Evolutionary conservation across 805 yeast species (phyloP).

Genomic region (Dipodascus albidus): DNA sequence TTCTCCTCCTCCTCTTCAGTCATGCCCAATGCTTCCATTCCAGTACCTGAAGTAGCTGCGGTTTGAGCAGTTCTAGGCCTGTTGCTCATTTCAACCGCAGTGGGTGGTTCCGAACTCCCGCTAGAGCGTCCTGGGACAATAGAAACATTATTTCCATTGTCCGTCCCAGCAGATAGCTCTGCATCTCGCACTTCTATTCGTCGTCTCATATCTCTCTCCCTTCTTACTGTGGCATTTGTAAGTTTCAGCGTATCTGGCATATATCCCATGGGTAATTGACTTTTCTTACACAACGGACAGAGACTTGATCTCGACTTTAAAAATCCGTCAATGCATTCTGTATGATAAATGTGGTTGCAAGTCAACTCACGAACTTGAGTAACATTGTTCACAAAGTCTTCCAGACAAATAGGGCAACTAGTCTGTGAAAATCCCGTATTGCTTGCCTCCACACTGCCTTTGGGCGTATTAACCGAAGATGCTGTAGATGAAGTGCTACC

Average conservation of each 20-base stretch:
- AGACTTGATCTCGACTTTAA: conserved; percentile 59
- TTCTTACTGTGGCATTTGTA: conserved; percentile 7
- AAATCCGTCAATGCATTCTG: conserved; percentile 78
- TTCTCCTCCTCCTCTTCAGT: background rate
- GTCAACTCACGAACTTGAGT: conserved; percentile 54
- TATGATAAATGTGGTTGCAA: conserved; percentile 78
- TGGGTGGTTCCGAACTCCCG: no score
- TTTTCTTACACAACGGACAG: conserved; percentile 58
- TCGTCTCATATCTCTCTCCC: conserved; percentile 4
- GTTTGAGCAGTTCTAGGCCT: no score
- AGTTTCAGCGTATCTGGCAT: conserved; percentile 6
- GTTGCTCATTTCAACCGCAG: no score
- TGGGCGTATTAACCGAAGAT: background rate
- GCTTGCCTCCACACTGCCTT: background rate
- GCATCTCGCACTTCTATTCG: background rate
- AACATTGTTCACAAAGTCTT: conserved; percentile 51
- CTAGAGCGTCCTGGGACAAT: no score
- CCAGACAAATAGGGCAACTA: conserved; percentile 72
- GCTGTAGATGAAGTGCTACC: background rate
- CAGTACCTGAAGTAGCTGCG: no score
- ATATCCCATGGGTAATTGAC: conserved; percentile 7
- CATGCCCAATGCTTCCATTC: no score
- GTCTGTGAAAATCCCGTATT: conserved; percentile 6
- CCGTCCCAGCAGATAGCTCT: background rate
- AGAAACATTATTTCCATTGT: background rate